Base-by-base conservation (phyloP, 371 early-diverging fungal genomes). In the Mucor racemosus region DNA sequence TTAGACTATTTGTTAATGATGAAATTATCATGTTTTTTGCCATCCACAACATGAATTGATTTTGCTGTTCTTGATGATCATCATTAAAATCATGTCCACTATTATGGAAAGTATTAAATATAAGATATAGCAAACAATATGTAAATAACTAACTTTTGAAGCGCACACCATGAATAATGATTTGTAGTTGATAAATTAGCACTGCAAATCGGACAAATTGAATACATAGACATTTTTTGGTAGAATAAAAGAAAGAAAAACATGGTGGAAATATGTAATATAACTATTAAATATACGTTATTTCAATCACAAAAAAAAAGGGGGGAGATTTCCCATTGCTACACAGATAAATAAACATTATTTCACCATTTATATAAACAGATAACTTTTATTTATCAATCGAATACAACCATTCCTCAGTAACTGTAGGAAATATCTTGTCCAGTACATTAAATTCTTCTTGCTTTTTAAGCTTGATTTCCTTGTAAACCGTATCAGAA, bases 151-250 rank as follows among this genome's bases (percentile, higher is more conserved):
- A 31, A 68, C 73, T 72, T 68, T 64, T 72, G 73, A 46, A 72
- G 59, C n/a, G 61, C 73, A 54, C 73, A 73, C 73, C 69, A 73
- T 39, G 56, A 62, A 48, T 73, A 62, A 62, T 73, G 66, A 36
- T 65, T 65, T 15, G 31, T 50, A 54, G 44, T 31, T 7, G 34
- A 41, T 48, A 68, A 58, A 65, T 72, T 58, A 50, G 68, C 73
- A 68, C 65, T 65, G 53, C 68, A 72, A 35, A 72, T 40, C 7
- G 68, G 73, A 41, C 68, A 57, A 11, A 58, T 21, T 26, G 38
- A 17, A 36, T 48, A 17, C 7, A 34, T n/a, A n/a, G 62, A 36
- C 62, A 62, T 62, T 14, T 14, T 36, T 15, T 33, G 36, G 5
- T 50, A 42, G 9, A 35, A 36, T 11, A 39, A 34, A 44, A 35